phyloP scores from a whole-genome alignment of 2,329 filamentous ascomycete genomes.

The Talaromyces sp. region DNA sequence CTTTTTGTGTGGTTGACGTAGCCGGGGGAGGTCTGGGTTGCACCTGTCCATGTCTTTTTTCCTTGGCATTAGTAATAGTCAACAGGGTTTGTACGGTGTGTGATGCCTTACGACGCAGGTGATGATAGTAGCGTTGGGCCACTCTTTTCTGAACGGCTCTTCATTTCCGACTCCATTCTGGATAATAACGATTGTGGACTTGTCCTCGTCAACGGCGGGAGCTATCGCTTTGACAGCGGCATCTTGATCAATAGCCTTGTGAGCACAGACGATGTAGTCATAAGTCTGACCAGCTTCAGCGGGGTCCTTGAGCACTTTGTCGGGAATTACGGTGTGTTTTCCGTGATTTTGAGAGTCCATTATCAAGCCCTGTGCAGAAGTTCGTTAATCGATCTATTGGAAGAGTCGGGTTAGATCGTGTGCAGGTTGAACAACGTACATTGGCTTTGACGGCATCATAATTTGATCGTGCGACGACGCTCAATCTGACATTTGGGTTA shows the following conservation, averaged over 20 bases:
- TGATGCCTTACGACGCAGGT: constrained; percentile 42
- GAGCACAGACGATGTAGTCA: constrained; percentile 39
- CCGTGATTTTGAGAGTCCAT: constrained; percentile 45
- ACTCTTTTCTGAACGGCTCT: constrained; percentile 35
- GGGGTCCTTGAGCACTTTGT: constrained; percentile 38
- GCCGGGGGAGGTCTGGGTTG: constrained; percentile 50
- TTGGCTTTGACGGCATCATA: constrained; percentile 43
- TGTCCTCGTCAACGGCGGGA: constrained; percentile 35
- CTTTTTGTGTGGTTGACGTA: constrained; percentile 50
- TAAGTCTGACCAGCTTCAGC: constrained; percentile 32
- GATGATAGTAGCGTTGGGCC: constrained; percentile 32
- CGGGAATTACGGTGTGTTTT: constrained; percentile 31
- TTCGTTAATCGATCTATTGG: background rate
- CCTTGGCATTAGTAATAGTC: background rate
- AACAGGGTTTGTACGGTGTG: background rate
- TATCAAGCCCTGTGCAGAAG: constrained; percentile 35
- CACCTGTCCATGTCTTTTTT: constrained; percentile 52
- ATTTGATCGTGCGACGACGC: constrained; percentile 47
- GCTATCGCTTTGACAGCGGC: constrained; percentile 35
- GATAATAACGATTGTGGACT: constrained; percentile 39
- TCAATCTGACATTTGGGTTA: constrained; percentile 38
- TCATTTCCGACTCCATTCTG: constrained; percentile 45
- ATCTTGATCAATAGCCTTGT: constrained; percentile 44
- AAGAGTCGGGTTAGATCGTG: background rate
- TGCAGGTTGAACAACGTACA: constrained; percentile 24